Conservation (phyloP, 441 rosid species). For the Populus tomentosa region DNA sequence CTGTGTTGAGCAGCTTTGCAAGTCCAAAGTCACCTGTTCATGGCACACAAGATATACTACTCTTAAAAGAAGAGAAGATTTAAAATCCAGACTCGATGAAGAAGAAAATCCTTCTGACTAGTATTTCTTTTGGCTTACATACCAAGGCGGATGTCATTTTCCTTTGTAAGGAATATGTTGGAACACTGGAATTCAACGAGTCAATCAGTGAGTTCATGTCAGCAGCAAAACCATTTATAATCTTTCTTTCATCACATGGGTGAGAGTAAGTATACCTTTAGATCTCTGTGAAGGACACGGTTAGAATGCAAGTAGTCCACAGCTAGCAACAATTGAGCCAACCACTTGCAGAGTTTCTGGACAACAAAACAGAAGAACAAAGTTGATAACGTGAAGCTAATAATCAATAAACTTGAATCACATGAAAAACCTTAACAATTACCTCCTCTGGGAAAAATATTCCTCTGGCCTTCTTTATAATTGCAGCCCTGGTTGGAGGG, state of each 20-base stretch:
- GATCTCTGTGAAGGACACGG: conserved; percentile 90
- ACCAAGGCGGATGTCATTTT: conserved; percentile 81
- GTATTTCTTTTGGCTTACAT: conserved; percentile 24
- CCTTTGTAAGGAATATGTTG: conserved; percentile 84
- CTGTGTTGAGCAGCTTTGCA: conserved; percentile 78
- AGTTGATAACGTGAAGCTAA: not conserved
- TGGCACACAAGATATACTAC: conserved; percentile 16
- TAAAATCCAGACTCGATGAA: conserved; percentile 20
- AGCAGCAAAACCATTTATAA: conserved; percentile 20
- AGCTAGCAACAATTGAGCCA: conserved; percentile 86
- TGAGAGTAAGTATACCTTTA: conserved; percentile 48
- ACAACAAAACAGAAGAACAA: conserved; percentile 18
- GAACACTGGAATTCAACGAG: conserved; percentile 64
- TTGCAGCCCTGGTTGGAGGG: conserved; percentile 54
- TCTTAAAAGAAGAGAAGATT: conserved; percentile 21
- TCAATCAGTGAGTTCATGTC: not conserved
- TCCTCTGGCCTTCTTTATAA: conserved; percentile 83
- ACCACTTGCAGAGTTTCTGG: conserved; percentile 94
- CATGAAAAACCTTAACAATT: conserved; percentile 15
- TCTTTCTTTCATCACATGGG: not conserved
- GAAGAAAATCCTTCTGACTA: conserved; percentile 15
- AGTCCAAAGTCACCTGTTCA: conserved; percentile 86
- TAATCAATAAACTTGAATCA: not conserved
- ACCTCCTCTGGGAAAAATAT: conserved; percentile 80
- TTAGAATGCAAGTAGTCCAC: conserved; percentile 91